These are phyloP conservation scores for Bipolaris zeicola DNA, from an alignment of 2,329 filamentous ascomycete species.

Conservation along the genomic window DNA sequence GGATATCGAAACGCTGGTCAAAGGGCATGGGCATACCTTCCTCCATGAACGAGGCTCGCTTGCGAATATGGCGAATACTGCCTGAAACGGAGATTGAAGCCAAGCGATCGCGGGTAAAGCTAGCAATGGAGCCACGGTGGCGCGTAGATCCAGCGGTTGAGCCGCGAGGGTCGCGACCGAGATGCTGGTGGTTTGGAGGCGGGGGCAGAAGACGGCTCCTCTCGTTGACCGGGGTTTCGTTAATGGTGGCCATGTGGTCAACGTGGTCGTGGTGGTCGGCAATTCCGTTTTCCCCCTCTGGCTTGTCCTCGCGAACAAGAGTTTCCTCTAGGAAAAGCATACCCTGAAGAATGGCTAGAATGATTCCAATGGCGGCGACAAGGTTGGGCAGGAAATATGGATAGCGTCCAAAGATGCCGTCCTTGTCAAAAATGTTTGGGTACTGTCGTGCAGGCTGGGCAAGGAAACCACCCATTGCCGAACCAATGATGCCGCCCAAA, in stretches of 20 bases:
- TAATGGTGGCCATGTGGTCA: constrained; percentile 71
- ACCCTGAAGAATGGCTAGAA: constrained; percentile 78
- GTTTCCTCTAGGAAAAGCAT: constrained; percentile 85
- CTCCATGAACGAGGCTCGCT: constrained; percentile 46
- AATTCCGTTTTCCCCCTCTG: constrained; percentile 46
- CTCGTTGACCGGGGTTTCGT: constrained; percentile 68
- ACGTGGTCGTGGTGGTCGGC: constrained; percentile 24
- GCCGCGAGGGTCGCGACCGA: constrained; percentile 39
- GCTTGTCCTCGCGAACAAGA: constrained; percentile 33
- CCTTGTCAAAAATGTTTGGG: constrained; percentile 70
- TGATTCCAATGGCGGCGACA: constrained; percentile 75
- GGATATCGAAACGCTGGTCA: constrained; percentile 44
- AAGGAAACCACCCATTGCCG: constrained; percentile 85
- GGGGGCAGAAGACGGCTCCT: constrained; percentile 62
- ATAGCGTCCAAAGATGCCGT: constrained; percentile 74
- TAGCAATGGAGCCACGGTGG: constrained; percentile 33
- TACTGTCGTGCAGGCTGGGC: constrained; percentile 77
- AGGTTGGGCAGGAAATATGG: constrained; percentile 91
- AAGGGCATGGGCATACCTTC: constrained; percentile 43
- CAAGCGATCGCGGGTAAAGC: constrained; percentile 31
- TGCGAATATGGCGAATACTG: constrained; percentile 41
- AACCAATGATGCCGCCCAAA: constrained; percentile 83
- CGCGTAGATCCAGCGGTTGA: constrained; percentile 35
- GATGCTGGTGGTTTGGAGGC: constrained; percentile 56
- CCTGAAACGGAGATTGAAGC: constrained; percentile 40